Base-by-base conservation (phyloP, 768 basidiomycete genomes). In the Cantharellus anzutake region DNA sequence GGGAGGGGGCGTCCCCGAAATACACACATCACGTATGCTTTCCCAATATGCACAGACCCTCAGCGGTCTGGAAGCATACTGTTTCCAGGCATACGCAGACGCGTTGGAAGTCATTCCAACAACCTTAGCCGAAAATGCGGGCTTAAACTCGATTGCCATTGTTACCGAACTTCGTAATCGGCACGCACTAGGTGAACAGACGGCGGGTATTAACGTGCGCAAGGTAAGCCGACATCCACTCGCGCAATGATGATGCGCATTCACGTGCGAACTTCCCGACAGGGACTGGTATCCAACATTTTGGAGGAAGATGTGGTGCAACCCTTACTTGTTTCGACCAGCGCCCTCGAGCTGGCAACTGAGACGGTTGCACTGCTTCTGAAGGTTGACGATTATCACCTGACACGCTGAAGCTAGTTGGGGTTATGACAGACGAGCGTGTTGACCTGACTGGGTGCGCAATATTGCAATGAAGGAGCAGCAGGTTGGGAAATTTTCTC, bases 11-110 rank as follows among this genome's bases (percentile, higher is more conserved):
- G 93, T 96, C 11, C 96, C 96, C 5, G 96, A 99, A 71, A 97
- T 98, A 64, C 90, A 98, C 68, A 86, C 94, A 50, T 98, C 96
- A 5, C 82, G 93, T 57, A 74, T 86, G 65, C 77, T 99, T 55
- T 83, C 89, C 1, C 88, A 96, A 70, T 80, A 94, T 65, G 82
- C 92, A 1, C 90, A 94, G 64, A 85, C 90, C 0, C 77, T 98
- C 62, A 94, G 86, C 71, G 94, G 96, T 56, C 97, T 97, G 85
- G 93, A 98, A 71, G 89, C 94, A 4, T 98, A 97, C 71, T 98
- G 96, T 71, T 96, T 97, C 82, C 89, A 96, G 66, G 93, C 92
- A 2, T 99, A 91, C 67, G 93, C 96, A 38, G 94, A 98, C 67
- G 92, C 96, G 1, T 78, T 99, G 56, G 96, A 98, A 71, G 87